Base-by-base conservation (phyloP, 179 eudicot species). In the Monotropa hypopitys region DNA sequence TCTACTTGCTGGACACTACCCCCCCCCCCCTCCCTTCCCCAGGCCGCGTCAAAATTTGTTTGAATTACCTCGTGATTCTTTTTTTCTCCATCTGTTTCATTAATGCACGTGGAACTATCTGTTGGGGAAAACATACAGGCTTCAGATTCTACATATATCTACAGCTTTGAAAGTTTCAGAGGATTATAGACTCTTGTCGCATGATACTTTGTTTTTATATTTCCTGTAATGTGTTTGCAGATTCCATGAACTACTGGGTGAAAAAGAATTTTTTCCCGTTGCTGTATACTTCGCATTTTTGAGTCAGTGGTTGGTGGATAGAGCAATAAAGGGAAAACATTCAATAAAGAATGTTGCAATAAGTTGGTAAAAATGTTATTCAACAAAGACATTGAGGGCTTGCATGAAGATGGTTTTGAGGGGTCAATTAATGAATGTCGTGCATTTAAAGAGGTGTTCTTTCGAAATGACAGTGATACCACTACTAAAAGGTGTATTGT, bases 391-490 rank as follows among this genome's bases (percentile, higher is more conserved):
- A 78, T 85, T 50, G 85, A 85, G 70, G 80, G 56, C 78, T 53
- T 88, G 83, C 89, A 79, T 67, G 94, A 89, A 81, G 98, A 92
- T 81, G 90, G 84, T 76, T 88, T 87, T 81, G 95, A 89, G 63
- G 90, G 89, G 77, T 90, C 97, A 74, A 76, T 66, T 6, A 84
- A 84, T 51, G 99, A 93, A 82, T 83, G 76, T 70, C 77, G 43
- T 70, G 91, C 87, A 42, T 86, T 90, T 70, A 84, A 80, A 79
- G 88, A 93, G 76, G 87, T 92, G 15, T 90, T 90, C 74, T 91
- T 91, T 73, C 91, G 89, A 70, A 80, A 74, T 77, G 82, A 81
- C 65, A 50, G 71, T 43, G 81, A 72, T 81, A 76, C 28, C 49
- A 72, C 79, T 82, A 73, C 71, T 77, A 87, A 85, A 78, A 83